Evolutionary conservation across 1,284 basidiomycete genomes (phyloP).

Genomic region (Cutaneotrichosporon mucoides): DNA sequence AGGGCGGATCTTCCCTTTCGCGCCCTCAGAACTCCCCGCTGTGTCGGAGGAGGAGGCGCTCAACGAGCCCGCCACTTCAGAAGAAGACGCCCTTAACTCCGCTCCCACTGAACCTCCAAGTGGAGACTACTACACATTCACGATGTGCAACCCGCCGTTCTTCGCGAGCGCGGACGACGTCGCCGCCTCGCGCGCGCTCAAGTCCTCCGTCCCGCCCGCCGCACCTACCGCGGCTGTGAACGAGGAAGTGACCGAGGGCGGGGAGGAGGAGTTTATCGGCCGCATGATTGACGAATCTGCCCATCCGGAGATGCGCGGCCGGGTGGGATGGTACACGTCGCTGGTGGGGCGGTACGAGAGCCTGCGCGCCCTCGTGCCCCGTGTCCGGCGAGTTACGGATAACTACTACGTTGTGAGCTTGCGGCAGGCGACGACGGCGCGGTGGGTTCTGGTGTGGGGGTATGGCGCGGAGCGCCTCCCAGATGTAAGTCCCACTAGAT

Average conservation of each 20-base stretch:
- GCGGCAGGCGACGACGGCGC: constrained; percentile 74
- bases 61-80: background rate
- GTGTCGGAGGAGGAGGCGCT: background rate
- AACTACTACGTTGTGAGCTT: constrained; percentile 83
- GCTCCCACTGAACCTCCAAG: no score
- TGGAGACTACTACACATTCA: constrained; percentile 51
- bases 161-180: constrained; percentile 72
- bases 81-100: background rate
- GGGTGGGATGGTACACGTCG: constrained; percentile 70
- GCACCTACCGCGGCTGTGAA: constrained; percentile 76
- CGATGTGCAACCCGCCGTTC: constrained; percentile 96
- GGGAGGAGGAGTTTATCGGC: constrained; percentile 73
- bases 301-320: constrained; percentile 37
- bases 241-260: constrained; percentile 83
- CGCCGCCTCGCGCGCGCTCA: constrained; percentile 56
- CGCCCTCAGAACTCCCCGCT: no score
- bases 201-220: constrained; percentile 60
- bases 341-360: constrained; percentile 84
- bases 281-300: constrained; percentile 74
- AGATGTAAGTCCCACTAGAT: constrained; percentile 58
- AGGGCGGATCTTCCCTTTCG: background rate
- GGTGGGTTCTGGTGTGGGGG: constrained; percentile 89
- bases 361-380: constrained; percentile 58
- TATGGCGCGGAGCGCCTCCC: constrained; percentile 61
- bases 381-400: constrained; percentile 61